phyloP scores from a whole-genome alignment of 202 grass and related monocot species.

The Miscanthus sacchariflorus region DNA sequence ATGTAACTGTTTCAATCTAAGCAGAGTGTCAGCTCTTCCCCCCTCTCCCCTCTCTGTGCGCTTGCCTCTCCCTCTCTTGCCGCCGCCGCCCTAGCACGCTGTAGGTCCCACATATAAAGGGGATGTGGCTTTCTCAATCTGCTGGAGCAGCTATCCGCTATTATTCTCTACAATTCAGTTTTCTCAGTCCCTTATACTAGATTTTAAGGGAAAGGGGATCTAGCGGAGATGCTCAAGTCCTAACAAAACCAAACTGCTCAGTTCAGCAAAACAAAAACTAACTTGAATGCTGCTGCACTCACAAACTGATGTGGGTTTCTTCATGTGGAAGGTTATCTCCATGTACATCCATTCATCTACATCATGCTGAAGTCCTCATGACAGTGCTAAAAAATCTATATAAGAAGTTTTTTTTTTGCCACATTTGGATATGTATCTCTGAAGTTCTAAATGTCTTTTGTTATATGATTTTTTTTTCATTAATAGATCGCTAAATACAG shows the following conservation, averaged over 20 bases:
- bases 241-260: neutral
- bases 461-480: neutral
- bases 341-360: constrained; percentile 6
- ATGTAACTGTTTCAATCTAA: too few relatives aligned
- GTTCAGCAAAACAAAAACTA: neutral
- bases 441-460: neutral
- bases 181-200: too few relatives aligned
- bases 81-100: too few relatives aligned
- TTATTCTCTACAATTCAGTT: too few relatives aligned
- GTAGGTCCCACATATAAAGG: too few relatives aligned
- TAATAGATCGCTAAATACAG: neutral
- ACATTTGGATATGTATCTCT: constrained; percentile 3
- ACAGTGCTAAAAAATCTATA: neutral
- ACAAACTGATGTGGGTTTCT: neutral
- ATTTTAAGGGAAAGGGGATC: too few relatives aligned
- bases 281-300: neutral
- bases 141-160: too few relatives aligned
- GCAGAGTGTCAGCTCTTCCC: too few relatives aligned
- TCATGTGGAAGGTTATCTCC: neutral
- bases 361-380: constrained; percentile 8
- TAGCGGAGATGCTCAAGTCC: neutral
- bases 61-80: too few relatives aligned
- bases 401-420: constrained; percentile 28
- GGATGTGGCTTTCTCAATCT: too few relatives aligned
- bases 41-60: too few relatives aligned